Conservation (phyloP, 495 filamentous ascomycete genomes). For the Astrocystis sublimbata region DNA sequence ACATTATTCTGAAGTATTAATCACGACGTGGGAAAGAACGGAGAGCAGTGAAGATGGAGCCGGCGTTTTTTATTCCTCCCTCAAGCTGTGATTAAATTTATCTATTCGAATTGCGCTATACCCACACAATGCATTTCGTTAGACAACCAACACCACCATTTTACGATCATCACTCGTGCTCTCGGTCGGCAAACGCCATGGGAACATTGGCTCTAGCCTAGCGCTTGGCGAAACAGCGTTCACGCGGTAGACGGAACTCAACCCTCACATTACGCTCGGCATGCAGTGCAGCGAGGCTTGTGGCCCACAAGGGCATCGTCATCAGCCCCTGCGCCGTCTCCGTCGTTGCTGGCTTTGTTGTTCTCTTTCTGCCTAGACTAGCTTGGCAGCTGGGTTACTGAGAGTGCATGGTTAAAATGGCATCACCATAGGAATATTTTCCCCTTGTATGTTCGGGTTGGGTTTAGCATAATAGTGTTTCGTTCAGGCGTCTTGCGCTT, state of each 20-base stretch:
- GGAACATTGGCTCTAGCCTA: too few relatives aligned
- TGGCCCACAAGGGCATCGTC: not conserved
- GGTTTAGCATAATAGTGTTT: constrained; percentile 14
- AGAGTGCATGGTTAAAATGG: not conserved
- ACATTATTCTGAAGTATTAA: constrained; percentile 55
- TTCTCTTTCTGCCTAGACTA: not conserved
- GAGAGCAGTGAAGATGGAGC: not conserved
- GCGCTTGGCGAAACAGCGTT: too few relatives aligned
- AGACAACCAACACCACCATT: not conserved
- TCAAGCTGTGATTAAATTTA: not conserved
- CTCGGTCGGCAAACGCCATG: too few relatives aligned
- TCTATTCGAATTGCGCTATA: constrained; percentile 9
- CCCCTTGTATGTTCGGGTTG: not conserved
- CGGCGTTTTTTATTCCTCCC: constrained; percentile 8
- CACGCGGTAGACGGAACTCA: not conserved
- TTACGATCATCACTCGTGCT: too few relatives aligned
- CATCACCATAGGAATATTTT: constrained; percentile 11
- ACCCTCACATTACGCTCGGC: not conserved
- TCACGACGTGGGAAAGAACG: not conserved
- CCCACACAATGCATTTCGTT: constrained; percentile 1
- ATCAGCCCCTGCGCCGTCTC: not conserved
- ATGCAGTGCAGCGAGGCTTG: not conserved
- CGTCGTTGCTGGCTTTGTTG: not conserved
- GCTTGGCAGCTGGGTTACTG: not conserved
- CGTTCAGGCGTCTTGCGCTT: constrained; percentile 12